Evolutionary conservation across 257 asterid genomes (phyloP).

Genomic region (Leptodermis oblonga): DNA sequence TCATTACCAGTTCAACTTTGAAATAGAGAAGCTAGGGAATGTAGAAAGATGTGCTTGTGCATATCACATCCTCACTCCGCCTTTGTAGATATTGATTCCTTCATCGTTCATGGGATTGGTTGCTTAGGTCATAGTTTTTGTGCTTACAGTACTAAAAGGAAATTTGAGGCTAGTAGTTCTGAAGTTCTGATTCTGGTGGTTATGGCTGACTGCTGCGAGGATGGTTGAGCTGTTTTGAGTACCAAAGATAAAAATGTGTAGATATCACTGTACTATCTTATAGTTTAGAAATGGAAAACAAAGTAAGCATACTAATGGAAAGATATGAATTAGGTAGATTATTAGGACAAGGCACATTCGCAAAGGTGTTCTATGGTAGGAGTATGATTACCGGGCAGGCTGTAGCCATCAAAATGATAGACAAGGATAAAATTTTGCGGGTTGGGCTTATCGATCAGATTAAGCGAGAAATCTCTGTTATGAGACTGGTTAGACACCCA

Average conservation of each 20-base stretch:
- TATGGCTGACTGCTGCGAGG: conserved; percentile 24
- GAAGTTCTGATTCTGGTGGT: conserved; percentile 19
- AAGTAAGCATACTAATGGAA: conserved; percentile 47
- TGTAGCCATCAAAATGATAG: conserved; percentile 74
- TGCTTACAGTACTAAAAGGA: conserved; percentile 17
- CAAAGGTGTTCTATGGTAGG: conserved; percentile 65
- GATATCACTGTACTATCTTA: conserved; percentile 9
- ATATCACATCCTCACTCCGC: conserved; percentile 19
- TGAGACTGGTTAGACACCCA: conserved; percentile 71
- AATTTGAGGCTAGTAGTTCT: conserved; percentile 10
- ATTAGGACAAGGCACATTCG: conserved; percentile 83
- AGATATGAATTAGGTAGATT: conserved; percentile 70
- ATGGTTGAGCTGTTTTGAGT: conserved; percentile 33
- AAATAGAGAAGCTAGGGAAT: conserved; percentile 30
- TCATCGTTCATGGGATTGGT: conserved; percentile 26
- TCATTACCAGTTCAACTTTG: conserved; percentile 17
- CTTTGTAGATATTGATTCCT: conserved; percentile 18
- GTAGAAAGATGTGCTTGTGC: conserved; percentile 40
- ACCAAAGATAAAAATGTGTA: neutral
- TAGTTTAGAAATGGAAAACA: conserved; percentile 46
- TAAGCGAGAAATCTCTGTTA: conserved; percentile 66
- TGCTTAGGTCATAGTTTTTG: conserved; percentile 9
- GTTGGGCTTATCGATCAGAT: conserved; percentile 60
- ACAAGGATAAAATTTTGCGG: conserved; percentile 53
- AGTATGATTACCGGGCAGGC: conserved; percentile 53